Evolutionary conservation across 805 yeast genomes (phyloP).

Genomic region (Nakazawaea pomicola): DNA sequence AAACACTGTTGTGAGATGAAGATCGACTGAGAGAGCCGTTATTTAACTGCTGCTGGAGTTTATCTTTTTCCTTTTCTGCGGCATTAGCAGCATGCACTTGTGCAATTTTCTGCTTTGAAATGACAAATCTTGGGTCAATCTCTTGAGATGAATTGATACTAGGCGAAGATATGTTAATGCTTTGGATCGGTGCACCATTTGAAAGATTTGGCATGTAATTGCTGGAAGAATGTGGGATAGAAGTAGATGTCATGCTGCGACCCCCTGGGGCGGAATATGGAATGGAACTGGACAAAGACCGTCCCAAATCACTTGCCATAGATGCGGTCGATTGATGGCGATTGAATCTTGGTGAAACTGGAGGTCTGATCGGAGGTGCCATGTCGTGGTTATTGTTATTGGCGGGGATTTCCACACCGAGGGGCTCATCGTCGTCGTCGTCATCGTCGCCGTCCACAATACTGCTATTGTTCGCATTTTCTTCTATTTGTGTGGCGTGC

Average conservation of each 20-base stretch:
- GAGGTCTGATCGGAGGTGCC: conserved; percentile 13
- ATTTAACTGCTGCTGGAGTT: conserved; percentile 9
- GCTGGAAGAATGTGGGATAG: conserved; percentile 21
- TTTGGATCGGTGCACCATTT: conserved; percentile 53
- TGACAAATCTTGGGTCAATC: conserved; percentile 83
- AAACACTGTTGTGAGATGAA: conserved; percentile 42
- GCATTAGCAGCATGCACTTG: conserved; percentile 44
- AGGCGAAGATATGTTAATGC: conserved; percentile 70
- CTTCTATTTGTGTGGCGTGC: neutral
- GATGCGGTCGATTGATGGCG: conserved; percentile 14
- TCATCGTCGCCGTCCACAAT: conserved; percentile 13
- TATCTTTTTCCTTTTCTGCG: conserved; percentile 19
- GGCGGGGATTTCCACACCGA: conserved; percentile 10
- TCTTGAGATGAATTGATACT: conserved; percentile 48
- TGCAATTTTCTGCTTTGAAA: conserved; percentile 70
- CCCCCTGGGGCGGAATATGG: conserved; percentile 76
- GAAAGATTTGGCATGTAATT: conserved; percentile 44
- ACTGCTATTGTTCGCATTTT: neutral
- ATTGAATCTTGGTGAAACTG: conserved; percentile 12
- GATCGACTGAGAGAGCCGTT: conserved; percentile 25
- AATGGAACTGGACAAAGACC: conserved; percentile 52
- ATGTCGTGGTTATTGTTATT: neutral
- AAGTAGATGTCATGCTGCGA: conserved; percentile 26
- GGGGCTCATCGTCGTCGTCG: conserved; percentile 14
- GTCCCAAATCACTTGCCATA: conserved; percentile 20